Conservation (phyloP, 495 filamentous ascomycete species). For the Lepraria neglecta region DNA sequence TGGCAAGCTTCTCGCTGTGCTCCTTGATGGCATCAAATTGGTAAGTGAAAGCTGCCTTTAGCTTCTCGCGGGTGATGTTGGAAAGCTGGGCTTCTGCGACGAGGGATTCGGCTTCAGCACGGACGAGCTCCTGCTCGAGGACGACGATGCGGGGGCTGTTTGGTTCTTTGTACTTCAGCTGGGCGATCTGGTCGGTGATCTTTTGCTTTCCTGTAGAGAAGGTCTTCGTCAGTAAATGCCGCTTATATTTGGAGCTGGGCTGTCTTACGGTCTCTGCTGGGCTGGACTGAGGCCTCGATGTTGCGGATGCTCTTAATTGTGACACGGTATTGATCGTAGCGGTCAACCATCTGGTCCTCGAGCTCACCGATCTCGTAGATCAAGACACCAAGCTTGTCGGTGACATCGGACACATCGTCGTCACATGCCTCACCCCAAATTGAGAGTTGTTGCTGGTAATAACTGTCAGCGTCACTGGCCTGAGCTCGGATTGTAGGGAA, state of each 20-base stretch:
- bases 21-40: conserved; percentile 97
- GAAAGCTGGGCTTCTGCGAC: conserved; percentile 96
- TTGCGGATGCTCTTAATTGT: conserved; percentile 99
- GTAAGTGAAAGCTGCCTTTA: conserved; percentile 96
- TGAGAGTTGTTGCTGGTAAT: conserved; percentile 83
- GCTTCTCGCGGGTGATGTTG: conserved; percentile 98
- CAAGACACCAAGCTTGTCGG: conserved; percentile 94
- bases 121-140: conserved; percentile 96
- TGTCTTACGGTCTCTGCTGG: conserved; percentile 85
- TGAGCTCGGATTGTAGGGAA: not conserved
- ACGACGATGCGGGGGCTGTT: conserved; percentile 96
- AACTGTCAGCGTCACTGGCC: conserved; percentile 28
- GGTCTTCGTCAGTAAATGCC: not conserved
- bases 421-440: conserved; percentile 96
- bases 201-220: conserved; percentile 75
- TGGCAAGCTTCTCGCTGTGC: conserved; percentile 96
- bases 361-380: conserved; percentile 98
- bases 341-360: conserved; percentile 95
- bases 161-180: conserved; percentile 99
- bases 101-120: conserved; percentile 94
- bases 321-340: conserved; percentile 97
- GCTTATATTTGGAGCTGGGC: not conserved
- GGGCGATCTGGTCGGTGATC: conserved; percentile 97
- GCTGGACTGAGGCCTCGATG: conserved; percentile 96
- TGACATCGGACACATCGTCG: conserved; percentile 97